Evolutionary conservation across 108 stramenopile species (phyloP), one percentile per base, ranked within the genome.

Genomic region (Bacterosira constricta): DNA sequence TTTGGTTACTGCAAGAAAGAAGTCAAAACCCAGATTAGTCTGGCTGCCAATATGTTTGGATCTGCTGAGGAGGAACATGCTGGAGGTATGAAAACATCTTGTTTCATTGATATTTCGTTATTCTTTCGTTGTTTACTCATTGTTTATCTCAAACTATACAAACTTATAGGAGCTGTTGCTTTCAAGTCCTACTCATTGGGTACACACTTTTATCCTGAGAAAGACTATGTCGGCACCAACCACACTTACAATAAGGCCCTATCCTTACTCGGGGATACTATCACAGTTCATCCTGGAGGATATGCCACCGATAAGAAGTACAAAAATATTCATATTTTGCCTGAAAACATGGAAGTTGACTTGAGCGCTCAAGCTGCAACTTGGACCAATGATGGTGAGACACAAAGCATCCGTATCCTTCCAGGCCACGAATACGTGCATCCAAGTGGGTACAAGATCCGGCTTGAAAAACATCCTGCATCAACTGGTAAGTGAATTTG

Each of bases 1-100:
- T 85, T 85, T 45, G 83, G 80, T 21, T 85, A 85, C 57, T 85
- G 81, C 49, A 85, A 85, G 63, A 85, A 85, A 52, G 84, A 85
- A 60, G 77, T 78, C 46, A 85, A 85, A 69, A 85, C 84, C 17
- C 84, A 85, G 46, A 85, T 85, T 66, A 81, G 84, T 13, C 52
- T 85, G 47, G 63, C 77, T 12, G 84, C 84, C 12, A 85, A 85
- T 32, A 72, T 85, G 15, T 79, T 67, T 45, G 84, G 84, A 0
- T 57, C 82, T 52, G 84, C 84, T 10, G 84, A 85, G 50, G 84
- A 85, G 46, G 84, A 85, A 34, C 84, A 85, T 42, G 84, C 84
- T 53, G 84, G 84, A 42, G 84, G n/a, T n/a, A n/a, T n/a, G n/a
- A n/a, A n/a, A n/a, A n/a, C n/a, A n/a, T n/a, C n/a, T n/a, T n/a